These are phyloP conservation scores for Bipolaris cookei DNA, from an alignment of 2,329 filamentous ascomycete species.

Conservation along the genomic window DNA sequence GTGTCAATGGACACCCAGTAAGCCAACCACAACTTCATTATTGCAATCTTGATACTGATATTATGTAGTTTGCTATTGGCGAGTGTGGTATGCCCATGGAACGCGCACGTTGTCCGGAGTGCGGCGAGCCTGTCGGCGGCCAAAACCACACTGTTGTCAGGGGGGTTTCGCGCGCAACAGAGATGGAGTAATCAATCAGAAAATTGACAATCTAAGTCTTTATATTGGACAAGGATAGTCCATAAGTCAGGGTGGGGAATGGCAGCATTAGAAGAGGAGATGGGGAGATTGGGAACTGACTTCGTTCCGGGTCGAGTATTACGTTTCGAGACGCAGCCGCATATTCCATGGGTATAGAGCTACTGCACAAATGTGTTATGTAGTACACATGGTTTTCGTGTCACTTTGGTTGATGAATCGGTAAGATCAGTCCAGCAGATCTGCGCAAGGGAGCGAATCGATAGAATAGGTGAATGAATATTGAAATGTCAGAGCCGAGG, in stretches of 20 bases:
- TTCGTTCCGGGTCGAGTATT: background rate
- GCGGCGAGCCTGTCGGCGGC: conserved; percentile 64
- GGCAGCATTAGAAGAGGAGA: background rate
- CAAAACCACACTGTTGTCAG: conserved; percentile 55
- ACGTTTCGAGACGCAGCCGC: background rate
- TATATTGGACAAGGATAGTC: background rate
- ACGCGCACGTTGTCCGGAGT: conserved; percentile 66
- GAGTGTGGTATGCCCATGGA: conserved; percentile 73
- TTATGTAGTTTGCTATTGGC: conserved; percentile 61
- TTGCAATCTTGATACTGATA: conserved; percentile 5
- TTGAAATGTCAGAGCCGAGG: background rate
- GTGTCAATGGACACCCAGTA: conserved; percentile 61
- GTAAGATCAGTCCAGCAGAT: background rate
- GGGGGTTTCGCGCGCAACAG: conserved; percentile 59
- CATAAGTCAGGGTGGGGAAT: background rate
- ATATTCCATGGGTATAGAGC: background rate
- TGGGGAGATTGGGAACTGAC: background rate
- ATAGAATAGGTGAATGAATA: too few relatives aligned
- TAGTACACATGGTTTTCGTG: background rate
- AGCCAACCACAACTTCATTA: background rate
- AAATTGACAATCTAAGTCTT: background rate
- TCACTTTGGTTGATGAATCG: background rate
- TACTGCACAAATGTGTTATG: background rate
- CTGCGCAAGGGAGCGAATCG: too few relatives aligned
- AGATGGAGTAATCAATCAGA: conserved; percentile 55